These are phyloP conservation scores for Talaromyces sp. DNA, from an alignment of 2,329 filamentous ascomycete genomes.

Conservation along the genomic window DNA sequence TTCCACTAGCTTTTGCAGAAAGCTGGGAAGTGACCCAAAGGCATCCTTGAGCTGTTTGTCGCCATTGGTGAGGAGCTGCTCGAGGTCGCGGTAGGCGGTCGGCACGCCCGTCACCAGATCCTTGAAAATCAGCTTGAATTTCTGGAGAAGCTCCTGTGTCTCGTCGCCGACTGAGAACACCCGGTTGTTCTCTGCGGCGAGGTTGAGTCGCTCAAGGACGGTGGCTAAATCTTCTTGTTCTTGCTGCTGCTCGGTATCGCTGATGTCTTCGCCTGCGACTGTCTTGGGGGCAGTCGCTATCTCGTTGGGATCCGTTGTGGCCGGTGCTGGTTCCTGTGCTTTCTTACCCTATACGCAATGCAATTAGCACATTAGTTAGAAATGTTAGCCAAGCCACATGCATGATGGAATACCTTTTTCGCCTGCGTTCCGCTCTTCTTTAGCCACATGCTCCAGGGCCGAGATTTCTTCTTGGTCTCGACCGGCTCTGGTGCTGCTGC, in stretches of 20 bases:
- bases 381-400: neutral
- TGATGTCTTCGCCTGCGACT: conserved; percentile 21
- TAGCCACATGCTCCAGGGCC: conserved; percentile 24
- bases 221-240: conserved; percentile 69
- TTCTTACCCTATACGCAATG: neutral
- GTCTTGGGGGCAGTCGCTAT: conserved; percentile 23
- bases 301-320: conserved; percentile 23
- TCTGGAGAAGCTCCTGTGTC: conserved; percentile 71
- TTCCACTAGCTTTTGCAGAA: conserved; percentile 80
- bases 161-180: conserved; percentile 81
- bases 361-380: neutral
- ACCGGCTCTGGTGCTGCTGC: neutral
- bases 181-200: conserved; percentile 77
- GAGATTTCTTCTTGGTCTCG: conserved; percentile 8
- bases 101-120: conserved; percentile 90
- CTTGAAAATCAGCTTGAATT: conserved; percentile 86
- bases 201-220: conserved; percentile 78
- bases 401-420: conserved; percentile 11
- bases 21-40: conserved; percentile 64
- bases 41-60: conserved; percentile 60
- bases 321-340: conserved; percentile 8
- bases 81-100: conserved; percentile 88
- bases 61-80: conserved; percentile 59
- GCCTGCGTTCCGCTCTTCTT: conserved; percentile 21
- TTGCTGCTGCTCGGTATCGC: conserved; percentile 43